phyloP scores from a whole-genome alignment of 148 eudicot species.

The Amaranthus palmeri region DNA sequence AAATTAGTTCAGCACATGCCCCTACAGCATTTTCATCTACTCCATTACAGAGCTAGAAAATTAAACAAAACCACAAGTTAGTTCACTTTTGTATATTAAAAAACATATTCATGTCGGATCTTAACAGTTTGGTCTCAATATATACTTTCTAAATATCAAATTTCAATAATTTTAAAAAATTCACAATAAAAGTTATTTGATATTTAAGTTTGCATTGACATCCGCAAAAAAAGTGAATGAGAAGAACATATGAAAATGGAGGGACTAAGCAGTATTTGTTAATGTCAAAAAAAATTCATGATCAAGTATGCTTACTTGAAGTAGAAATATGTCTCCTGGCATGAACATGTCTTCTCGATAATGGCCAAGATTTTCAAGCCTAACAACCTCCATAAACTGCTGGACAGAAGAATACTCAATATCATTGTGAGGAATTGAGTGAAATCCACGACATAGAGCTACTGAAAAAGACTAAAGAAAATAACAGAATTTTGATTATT shows the following conservation, averaged over 20 bases:
- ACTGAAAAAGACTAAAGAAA: neutral
- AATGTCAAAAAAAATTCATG: neutral
- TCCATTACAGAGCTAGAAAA: slow-evolving; percentile 72
- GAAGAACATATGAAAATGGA: neutral
- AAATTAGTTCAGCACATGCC: slow-evolving; percentile 72
- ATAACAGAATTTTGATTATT: slow-evolving; percentile 1
- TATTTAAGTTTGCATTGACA: too few relatives aligned
- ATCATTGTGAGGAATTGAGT: neutral
- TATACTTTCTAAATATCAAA: too few relatives aligned
- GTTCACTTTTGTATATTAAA: neutral
- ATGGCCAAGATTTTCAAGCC: slow-evolving; percentile 73
- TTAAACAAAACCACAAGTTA: neutral
- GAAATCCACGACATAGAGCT: neutral
- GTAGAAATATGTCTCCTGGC: slow-evolving; percentile 74
- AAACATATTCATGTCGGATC: neutral
- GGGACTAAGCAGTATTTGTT: neutral
- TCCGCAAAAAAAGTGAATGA: too few relatives aligned
- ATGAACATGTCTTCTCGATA: slow-evolving; percentile 72
- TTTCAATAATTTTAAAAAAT: too few relatives aligned
- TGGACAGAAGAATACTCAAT: slow-evolving; percentile 2
- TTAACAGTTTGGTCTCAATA: too few relatives aligned
- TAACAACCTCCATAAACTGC: slow-evolving; percentile 94
- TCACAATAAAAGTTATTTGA: too few relatives aligned
- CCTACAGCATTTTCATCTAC: slow-evolving; percentile 83
- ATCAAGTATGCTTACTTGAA: slow-evolving; percentile 55